Conservation (phyloP, 2,329 filamentous ascomycete genomes). For the Colletotrichum coccodes region DNA sequence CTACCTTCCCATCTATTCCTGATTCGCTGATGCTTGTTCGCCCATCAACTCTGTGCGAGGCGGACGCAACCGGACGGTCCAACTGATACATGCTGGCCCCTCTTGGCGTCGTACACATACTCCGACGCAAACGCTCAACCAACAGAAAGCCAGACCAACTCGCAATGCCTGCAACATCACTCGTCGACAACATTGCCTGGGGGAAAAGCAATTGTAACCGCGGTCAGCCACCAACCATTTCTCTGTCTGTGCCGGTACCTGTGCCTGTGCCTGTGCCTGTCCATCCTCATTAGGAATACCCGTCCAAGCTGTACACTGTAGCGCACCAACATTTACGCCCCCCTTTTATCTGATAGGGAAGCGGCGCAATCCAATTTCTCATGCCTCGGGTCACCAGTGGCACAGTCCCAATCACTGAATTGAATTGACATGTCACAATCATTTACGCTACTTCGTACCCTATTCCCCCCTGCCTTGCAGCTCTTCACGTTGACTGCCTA, state of each 20-base stretch:
- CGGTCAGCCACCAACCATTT: neutral
- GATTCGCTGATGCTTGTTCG: neutral
- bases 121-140: slow-evolving; percentile 1
- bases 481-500: neutral
- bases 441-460: neutral
- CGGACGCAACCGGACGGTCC: neutral
- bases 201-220: neutral
- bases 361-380: neutral
- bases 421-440: neutral
- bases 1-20: too few relatives aligned
- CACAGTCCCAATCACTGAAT: neutral
- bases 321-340: neutral
- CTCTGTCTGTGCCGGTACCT: neutral
- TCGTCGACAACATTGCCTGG: neutral
- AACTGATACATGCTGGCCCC: slow-evolving; percentile 12
- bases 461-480: too few relatives aligned
- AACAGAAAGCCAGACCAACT: neutral
- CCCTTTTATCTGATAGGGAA: neutral
- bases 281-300: neutral
- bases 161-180: neutral
- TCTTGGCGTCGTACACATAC: slow-evolving; percentile 21
- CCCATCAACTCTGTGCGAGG: neutral
- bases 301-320: neutral
- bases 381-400: neutral
- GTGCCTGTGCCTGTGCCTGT: neutral